Conservation (phyloP, 371 early-diverging fungal genomes). For the Mortierella sp. region DNA sequence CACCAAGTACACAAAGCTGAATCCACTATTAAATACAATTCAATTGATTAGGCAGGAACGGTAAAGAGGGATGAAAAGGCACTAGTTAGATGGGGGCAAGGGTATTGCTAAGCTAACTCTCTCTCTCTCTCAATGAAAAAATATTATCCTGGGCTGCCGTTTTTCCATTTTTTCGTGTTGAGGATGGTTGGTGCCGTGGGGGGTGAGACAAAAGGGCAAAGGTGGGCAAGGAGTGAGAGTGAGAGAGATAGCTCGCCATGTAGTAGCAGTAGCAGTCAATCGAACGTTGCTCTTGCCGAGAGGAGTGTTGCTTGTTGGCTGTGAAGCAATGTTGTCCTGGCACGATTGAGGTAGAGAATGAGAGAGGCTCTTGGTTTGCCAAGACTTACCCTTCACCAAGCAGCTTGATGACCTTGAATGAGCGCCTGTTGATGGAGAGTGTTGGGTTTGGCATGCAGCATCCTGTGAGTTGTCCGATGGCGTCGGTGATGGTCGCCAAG, state of each 20-base stretch:
- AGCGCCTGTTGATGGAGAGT: conserved; percentile 69
- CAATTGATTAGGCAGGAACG: background rate
- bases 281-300: too few relatives aligned
- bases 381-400: conserved; percentile 79
- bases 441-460: conserved; percentile 74
- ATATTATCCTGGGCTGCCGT: background rate
- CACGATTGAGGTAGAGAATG: too few relatives aligned
- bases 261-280: too few relatives aligned
- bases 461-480: conserved; percentile 65
- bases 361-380: background rate
- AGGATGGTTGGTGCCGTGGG: background rate
- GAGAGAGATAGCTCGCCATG: background rate
- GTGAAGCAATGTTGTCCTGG: too few relatives aligned
- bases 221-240: background rate
- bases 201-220: background rate
- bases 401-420: conserved; percentile 72
- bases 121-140: too few relatives aligned
- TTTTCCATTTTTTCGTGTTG: background rate
- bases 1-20: conserved; percentile 82
- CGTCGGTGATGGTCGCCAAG: conserved; percentile 61
- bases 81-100: background rate
- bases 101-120: background rate
- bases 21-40: conserved; percentile 67
- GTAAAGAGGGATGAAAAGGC: background rate
- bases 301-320: too few relatives aligned